phyloP scores from a whole-genome alignment of 2,329 filamentous ascomycete species.

The Aureobasidium musti region DNA sequence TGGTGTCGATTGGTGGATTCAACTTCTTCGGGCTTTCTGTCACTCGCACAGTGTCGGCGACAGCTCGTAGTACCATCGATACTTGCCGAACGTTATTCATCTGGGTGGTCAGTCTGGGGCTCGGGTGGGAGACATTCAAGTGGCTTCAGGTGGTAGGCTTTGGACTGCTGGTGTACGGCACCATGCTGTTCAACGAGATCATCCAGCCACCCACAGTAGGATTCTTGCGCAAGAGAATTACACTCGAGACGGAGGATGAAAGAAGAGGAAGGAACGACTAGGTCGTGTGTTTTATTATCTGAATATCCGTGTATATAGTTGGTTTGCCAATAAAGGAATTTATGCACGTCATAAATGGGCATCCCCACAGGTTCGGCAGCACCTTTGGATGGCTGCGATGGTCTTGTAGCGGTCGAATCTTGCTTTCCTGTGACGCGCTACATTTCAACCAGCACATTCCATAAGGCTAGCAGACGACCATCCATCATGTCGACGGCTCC shows the following conservation, averaged over 20 bases:
- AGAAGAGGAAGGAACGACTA: conserved; percentile 12
- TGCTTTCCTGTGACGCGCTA: conserved; percentile 24
- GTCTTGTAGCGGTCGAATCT: conserved; percentile 6
- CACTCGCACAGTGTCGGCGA: conserved; percentile 85
- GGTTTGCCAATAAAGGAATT: neutral
- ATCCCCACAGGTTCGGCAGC: conserved; percentile 4
- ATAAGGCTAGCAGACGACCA: neutral
- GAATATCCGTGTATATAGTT: neutral
- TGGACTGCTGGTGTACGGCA: conserved; percentile 87
- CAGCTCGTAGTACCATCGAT: conserved; percentile 92
- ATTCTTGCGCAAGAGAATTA: conserved; percentile 24
- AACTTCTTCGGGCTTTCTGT: conserved; percentile 98
- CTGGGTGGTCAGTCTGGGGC: conserved; percentile 88
- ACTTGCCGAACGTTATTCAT: conserved; percentile 98
- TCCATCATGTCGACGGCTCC: conserved; percentile 23
- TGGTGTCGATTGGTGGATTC: conserved; percentile 97
- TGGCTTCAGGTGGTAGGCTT: conserved; percentile 94
- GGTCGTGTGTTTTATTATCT: neutral
- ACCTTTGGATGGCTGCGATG: neutral
- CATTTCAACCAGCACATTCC: neutral
- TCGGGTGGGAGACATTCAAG: conserved; percentile 98
- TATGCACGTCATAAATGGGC: conserved; percentile 19
- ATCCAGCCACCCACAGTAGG: conserved; percentile 16
- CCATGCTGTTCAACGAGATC: conserved; percentile 86
- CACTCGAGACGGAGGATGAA: conserved; percentile 15